Percentiles rank a stretch among this genome's conserved stretches.
These are phyloP conservation scores for Rhamnella rubrinervis DNA, from an alignment of 331 rosid species.

Conservation along the genomic window DNA sequence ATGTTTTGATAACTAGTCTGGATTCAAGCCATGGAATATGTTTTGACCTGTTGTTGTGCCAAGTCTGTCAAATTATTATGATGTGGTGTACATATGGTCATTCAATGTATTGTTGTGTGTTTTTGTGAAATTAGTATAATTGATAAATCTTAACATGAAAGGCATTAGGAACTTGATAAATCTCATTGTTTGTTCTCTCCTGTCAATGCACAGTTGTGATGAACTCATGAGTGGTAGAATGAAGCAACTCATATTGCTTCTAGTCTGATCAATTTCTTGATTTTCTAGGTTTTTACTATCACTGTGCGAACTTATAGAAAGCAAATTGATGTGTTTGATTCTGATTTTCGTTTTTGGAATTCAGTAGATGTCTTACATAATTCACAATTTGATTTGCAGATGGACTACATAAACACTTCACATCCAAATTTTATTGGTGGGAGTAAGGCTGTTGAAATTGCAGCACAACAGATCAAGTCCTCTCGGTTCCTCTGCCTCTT, in stretches of 20 bases:
- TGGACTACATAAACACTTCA: conserved; percentile 96
- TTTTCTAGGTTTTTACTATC: not conserved
- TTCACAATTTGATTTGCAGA: conserved; percentile 44
- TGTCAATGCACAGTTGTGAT: not conserved
- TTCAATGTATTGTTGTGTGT: not conserved
- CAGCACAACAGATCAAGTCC: conserved; percentile 64
- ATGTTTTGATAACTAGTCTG: no score
- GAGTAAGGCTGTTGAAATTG: conserved; percentile 79
- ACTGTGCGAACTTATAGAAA: not conserved
- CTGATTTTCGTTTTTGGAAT: not conserved
- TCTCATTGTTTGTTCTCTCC: not conserved
- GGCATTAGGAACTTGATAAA: not conserved
- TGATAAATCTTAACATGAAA: not conserved
- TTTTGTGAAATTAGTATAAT: conserved; percentile 1
- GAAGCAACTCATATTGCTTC: not conserved
- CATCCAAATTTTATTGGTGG: conserved; percentile 98
- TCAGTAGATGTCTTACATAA: not conserved
- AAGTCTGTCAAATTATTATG: no score
- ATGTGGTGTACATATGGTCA: no score
- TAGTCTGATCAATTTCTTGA: not conserved
- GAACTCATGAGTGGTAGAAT: not conserved
- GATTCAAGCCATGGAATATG: no score
- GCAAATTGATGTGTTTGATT: not conserved
- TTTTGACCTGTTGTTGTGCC: no score
- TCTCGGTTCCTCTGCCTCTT: conserved; percentile 52